A percentile compares a stretch with the other conserved stretches of the same genome.
Evolutionary conservation across 2,329 filamentous ascomycete species (phyloP).

Genomic region (Trichoderma aggressivum): DNA sequence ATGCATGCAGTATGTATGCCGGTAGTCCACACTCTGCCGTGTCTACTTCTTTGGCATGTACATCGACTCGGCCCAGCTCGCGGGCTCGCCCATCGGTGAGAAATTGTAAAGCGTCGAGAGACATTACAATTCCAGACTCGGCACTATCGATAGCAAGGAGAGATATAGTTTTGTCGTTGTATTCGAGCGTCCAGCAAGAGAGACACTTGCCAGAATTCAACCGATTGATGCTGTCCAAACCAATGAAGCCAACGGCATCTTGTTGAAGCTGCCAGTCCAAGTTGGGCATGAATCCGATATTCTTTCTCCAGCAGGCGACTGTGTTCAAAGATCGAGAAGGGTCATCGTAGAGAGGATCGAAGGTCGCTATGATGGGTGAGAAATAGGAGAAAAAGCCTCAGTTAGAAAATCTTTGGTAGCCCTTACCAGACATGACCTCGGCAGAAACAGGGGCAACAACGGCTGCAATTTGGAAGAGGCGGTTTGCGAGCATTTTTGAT

Average conservation of each 20-base stretch:
- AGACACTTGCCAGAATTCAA: neutral
- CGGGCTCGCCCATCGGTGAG: neutral
- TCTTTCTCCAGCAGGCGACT: constrained; percentile 6
- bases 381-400: neutral
- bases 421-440: neutral
- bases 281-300: neutral
- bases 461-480: neutral
- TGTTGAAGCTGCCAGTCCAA: constrained; percentile 4
- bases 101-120: neutral
- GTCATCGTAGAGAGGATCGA: neutral
- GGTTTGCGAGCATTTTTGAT: neutral
- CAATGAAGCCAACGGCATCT: constrained; percentile 3
- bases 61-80: neutral
- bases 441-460: neutral
- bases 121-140: neutral
- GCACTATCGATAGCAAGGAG: neutral
- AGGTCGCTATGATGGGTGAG: neutral
- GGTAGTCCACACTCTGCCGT: neutral
- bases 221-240: neutral
- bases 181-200: neutral
- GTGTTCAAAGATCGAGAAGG: neutral
- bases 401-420: neutral
- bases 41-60: neutral
- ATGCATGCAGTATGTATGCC: neutral
- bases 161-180: neutral